Base-by-base conservation (phyloP, 2,329 filamentous ascomycete genomes). In the Celoporthe dispersa region DNA sequence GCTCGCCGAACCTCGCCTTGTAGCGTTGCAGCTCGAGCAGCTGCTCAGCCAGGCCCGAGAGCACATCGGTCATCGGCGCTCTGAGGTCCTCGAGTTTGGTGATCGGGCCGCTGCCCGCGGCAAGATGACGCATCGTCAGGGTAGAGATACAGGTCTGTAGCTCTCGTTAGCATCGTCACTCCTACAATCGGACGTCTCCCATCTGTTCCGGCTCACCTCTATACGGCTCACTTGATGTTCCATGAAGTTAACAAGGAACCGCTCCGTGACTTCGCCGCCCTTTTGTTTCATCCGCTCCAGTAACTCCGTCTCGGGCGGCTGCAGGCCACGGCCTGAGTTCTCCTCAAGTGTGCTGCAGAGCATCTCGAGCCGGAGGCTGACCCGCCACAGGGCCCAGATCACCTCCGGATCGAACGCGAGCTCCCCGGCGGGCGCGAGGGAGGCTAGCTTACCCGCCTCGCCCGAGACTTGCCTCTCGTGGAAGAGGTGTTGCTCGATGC, bases 141-240 rank as follows among this genome's bases (percentile, higher is more conserved):
- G 93, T 94, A 41, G 91, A 92, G 75, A 94, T 87, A 77, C 93
- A 96, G 66, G 93, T 91, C 94, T 97, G 74, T 67, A 12, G 22
- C 39, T 28, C 3, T 55, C 19, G 67, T 70, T 28, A 67, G 68
- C 59, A 28, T 55, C 39, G 16, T 68, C 28, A 16, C 53, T 16
- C 53, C 12, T 28, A 14, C 3, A 3, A 28, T 16, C 22, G 25
- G 51, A 16, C 48, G 11, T 12, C 3, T 53, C 51, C 51, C 3
- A 55, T 16, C 14, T 12, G 25, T 57, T 31, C n/a, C 1, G 44
- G 82, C 91, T 81, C 84, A 97, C 94, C 90, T 99, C 96, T 79
- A 99, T 97, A 77, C 96, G 90, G 79, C 92, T 94, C 75, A 99
- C 92, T 85, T 98, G 94, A 78, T 98, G 94, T 79, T 97, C 94